phyloP scores from a whole-genome alignment of 768 basidiomycete genomes.

The Lentinula sp. region DNA sequence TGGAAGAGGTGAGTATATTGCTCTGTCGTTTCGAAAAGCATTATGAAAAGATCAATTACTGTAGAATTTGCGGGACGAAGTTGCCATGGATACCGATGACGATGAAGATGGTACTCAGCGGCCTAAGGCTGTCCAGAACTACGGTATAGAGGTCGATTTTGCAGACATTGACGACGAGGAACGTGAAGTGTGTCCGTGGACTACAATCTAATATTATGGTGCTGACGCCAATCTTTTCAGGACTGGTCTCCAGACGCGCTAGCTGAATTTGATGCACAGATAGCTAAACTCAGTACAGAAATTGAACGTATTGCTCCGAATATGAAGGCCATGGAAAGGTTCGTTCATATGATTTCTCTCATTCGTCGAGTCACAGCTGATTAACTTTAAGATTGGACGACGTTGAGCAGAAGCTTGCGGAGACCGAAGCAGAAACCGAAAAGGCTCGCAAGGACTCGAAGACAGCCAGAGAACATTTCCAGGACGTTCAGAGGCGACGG shows the following conservation, averaged over 20 bases:
- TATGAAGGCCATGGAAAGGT: constrained; percentile 93
- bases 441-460: constrained; percentile 88
- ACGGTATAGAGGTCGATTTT: constrained; percentile 89
- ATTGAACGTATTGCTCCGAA: constrained; percentile 95
- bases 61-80: constrained; percentile 77
- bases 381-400: constrained; percentile 62
- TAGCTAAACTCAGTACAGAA: constrained; percentile 66
- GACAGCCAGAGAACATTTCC: constrained; percentile 86
- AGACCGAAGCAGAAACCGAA: constrained; percentile 91
- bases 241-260: constrained; percentile 58
- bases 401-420: constrained; percentile 76
- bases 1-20: constrained; percentile 74
- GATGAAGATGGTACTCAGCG: constrained; percentile 74
- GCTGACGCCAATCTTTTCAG: constrained; percentile 22
- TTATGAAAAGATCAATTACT: not conserved
- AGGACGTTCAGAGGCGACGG: constrained; percentile 80
- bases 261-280: constrained; percentile 68
- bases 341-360: constrained; percentile 15
- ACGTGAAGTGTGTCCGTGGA: constrained; percentile 40
- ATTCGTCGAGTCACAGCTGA: not conserved
- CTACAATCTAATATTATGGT: not conserved
- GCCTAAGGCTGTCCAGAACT: constrained; percentile 68
- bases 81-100: constrained; percentile 83
- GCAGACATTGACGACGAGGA: constrained; percentile 68
- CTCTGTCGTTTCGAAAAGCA: not conserved